These are phyloP conservation scores for Orychophragmus violaceus DNA, from an alignment of 345 rosid species.

Conservation along the genomic window DNA sequence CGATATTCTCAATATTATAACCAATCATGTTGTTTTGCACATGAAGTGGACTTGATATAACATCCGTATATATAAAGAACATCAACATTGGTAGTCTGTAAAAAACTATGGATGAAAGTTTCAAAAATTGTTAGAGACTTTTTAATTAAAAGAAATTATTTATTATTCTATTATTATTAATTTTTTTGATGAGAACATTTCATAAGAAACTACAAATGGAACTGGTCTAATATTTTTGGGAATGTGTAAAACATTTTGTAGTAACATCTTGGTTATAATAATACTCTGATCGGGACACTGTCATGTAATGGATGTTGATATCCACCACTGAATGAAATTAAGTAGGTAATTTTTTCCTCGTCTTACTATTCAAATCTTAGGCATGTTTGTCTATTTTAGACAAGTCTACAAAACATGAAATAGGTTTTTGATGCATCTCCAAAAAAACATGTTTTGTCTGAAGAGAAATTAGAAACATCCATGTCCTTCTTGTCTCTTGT, in stretches of 20 bases:
- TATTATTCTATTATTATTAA: too few species aligned
- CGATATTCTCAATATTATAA: too few species aligned
- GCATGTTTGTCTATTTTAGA: not conserved
- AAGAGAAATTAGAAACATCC: not conserved
- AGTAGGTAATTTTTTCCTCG: not conserved
- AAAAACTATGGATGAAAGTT: too few species aligned
- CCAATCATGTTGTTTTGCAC: not conserved
- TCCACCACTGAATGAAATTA: not conserved
- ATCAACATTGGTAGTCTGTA: too few species aligned
- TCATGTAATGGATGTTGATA: not conserved
- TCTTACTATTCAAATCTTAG: not conserved
- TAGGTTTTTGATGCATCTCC: not conserved
- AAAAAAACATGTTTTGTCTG: not conserved
- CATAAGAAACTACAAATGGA: too few species aligned
- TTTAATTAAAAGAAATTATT: too few species aligned
- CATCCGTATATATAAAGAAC: not conserved
- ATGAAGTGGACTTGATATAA: not conserved
- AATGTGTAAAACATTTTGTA: not conserved
- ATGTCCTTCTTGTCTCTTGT: not conserved
- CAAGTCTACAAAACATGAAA: not conserved
- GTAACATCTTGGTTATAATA: not conserved
- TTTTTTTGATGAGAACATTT: too few species aligned
- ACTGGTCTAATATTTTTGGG: not conserved
- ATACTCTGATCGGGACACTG: not conserved
- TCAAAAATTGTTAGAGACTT: too few species aligned